A percentile compares a stretch with the other conserved stretches of the same genome.
These are phyloP conservation scores for Fusarium chaquense DNA, from an alignment of 2,329 filamentous ascomycete genomes.

Conservation along the genomic window DNA sequence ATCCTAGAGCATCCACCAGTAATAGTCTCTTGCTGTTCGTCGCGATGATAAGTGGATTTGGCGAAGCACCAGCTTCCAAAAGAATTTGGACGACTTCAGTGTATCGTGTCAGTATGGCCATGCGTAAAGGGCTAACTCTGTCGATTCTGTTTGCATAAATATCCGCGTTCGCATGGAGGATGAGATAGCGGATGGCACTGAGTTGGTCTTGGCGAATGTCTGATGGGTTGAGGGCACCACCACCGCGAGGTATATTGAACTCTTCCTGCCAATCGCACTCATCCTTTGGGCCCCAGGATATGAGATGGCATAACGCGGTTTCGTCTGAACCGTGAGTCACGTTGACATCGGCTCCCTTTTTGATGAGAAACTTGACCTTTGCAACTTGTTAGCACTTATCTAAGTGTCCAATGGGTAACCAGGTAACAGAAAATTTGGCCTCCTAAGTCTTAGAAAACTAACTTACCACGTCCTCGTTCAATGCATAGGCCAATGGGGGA, in stretches of 20 bases:
- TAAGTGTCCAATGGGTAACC: background rate
- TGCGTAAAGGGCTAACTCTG: slow-evolving; percentile 9
- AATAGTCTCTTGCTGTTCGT: slow-evolving; percentile 24
- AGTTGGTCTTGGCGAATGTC: slow-evolving; percentile 20
- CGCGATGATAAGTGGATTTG: slow-evolving; percentile 19
- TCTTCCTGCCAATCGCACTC: slow-evolving; percentile 16
- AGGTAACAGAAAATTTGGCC: too few species aligned
- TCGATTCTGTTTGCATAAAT: slow-evolving; percentile 15
- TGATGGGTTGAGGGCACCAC: slow-evolving; percentile 15
- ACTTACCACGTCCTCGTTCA: slow-evolving; percentile 31
- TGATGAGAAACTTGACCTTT: slow-evolving; percentile 26
- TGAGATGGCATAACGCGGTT: slow-evolving; percentile 31
- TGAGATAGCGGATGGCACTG: slow-evolving; percentile 31
- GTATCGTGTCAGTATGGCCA: slow-evolving; percentile 19
- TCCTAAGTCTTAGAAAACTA: background rate
- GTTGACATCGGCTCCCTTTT: slow-evolving; percentile 24
- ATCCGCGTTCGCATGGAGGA: slow-evolving; percentile 23
- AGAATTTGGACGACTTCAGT: slow-evolving; percentile 29
- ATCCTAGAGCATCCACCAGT: slow-evolving; percentile 21
- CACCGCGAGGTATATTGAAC: slow-evolving; percentile 7
- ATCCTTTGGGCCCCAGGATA: slow-evolving; percentile 14
- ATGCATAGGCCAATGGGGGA: slow-evolving; percentile 27
- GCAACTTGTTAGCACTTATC: slow-evolving; percentile 5
- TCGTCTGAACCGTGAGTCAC: slow-evolving; percentile 6
- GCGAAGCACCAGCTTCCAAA: slow-evolving; percentile 33